These are phyloP conservation scores for Mortierella sp. DNA, from an alignment of 371 early-diverging fungal genomes.

Conservation along the genomic window DNA sequence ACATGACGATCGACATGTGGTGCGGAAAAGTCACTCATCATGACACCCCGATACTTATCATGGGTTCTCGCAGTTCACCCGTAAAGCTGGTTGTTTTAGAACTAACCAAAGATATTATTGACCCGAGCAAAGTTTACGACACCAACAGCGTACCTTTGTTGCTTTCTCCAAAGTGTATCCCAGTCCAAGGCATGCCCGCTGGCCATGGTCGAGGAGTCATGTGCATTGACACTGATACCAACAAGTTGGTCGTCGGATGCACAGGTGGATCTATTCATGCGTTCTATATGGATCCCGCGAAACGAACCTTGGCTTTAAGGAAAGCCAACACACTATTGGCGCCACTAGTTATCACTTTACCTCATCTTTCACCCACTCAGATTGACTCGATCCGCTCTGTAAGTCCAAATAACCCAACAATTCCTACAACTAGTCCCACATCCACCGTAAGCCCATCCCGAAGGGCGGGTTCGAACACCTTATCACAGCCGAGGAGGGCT, in stretches of 20 bases:
- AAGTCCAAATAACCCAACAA: constrained; percentile 13
- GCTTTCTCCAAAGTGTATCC: constrained; percentile 23
- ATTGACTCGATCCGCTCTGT: constrained; percentile 23
- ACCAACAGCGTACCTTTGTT: constrained; percentile 9
- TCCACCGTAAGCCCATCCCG: neutral
- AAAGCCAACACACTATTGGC: neutral
- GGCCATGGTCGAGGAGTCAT: constrained; percentile 44
- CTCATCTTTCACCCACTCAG: constrained; percentile 26
- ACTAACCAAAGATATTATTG: constrained; percentile 55
- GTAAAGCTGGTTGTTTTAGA: constrained; percentile 51
- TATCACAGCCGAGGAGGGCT: neutral
- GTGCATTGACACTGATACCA: constrained; percentile 37
- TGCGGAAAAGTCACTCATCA: constrained; percentile 46
- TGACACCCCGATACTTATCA: constrained; percentile 35
- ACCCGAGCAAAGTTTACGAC: constrained; percentile 53
- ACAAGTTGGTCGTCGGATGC: constrained; percentile 40
- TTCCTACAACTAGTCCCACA: neutral
- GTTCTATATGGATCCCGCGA: constrained; percentile 46
- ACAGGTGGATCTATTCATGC: constrained; percentile 43
- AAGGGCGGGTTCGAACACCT: neutral
- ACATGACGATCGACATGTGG: constrained; percentile 42
- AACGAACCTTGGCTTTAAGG: neutral
- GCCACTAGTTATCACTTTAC: constrained; percentile 16
- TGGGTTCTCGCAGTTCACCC: constrained; percentile 46
- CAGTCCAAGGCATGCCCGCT: constrained; percentile 27